phyloP scores from a whole-genome alignment of 2,329 filamentous ascomycete genomes.

The Scytalidium sp. region DNA sequence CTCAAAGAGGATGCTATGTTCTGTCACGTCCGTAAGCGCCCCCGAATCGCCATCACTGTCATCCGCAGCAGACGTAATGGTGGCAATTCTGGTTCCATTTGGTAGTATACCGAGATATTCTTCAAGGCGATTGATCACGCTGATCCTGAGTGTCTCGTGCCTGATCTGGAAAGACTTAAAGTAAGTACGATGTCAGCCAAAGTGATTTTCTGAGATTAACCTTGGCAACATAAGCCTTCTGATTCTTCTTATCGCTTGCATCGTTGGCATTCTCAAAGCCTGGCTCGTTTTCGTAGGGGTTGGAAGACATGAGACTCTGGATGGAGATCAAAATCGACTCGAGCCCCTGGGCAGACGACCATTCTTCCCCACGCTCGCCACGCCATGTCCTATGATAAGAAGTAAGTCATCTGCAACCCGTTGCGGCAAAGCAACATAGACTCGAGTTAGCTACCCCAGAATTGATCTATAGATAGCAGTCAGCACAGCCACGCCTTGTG shows the following conservation, averaged over 20 bases:
- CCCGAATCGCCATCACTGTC: conserved; percentile 33
- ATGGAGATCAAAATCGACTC: conserved; percentile 95
- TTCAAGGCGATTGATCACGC: conserved; percentile 83
- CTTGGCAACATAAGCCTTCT: conserved; percentile 76
- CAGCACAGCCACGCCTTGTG: conserved; percentile 12
- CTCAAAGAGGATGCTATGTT: conserved; percentile 60
- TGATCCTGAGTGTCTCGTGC: conserved; percentile 84
- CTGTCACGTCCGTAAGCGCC: conserved; percentile 48
- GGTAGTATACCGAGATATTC: conserved; percentile 65
- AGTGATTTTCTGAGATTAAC: conserved; percentile 35
- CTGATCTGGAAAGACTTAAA: conserved; percentile 60
- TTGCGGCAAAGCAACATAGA: neutral
- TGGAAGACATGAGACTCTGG: conserved; percentile 90
- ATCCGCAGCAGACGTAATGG: conserved; percentile 27
- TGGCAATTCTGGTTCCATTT: conserved; percentile 41
- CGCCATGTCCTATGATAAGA: conserved; percentile 75
- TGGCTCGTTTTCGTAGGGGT: conserved; percentile 95
- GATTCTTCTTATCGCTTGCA: conserved; percentile 66
- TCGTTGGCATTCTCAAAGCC: conserved; percentile 79
- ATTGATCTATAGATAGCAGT: conserved; percentile 64
- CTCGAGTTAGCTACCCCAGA: conserved; percentile 58
- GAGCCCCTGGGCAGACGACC: conserved; percentile 93
- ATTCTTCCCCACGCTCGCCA: conserved; percentile 85
- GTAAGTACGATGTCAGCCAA: conserved; percentile 3
- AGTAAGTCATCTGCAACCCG: conserved; percentile 8